Percentiles rank a stretch among this genome's conserved stretches.
Conservation (phyloP, 345 rosid genomes). For the Camelina sativa region DNA sequence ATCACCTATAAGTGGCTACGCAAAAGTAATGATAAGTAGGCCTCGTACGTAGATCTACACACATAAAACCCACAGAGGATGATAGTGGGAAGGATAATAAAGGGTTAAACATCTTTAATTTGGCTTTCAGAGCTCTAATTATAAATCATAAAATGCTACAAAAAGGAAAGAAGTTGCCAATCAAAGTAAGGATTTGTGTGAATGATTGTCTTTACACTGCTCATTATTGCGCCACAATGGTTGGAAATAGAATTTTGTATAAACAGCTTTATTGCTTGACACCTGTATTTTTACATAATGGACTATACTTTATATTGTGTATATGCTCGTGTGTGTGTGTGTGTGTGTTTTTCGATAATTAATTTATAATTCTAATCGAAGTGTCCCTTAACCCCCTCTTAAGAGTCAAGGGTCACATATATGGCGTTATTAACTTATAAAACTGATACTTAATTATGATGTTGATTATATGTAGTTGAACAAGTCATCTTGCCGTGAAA, state of each 20-base stretch:
- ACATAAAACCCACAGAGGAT: slow-evolving; percentile 14
- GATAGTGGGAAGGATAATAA: slow-evolving; percentile 47
- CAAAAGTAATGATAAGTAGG: slow-evolving; percentile 37
- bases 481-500: slow-evolving; percentile 28
- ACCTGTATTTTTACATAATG: slow-evolving; percentile 48
- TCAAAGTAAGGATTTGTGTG: slow-evolving; percentile 53
- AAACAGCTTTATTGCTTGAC: slow-evolving; percentile 54
- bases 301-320: slow-evolving; percentile 20
- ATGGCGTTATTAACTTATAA: neutral
- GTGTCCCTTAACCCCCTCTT: slow-evolving; percentile 32
- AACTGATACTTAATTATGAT: neutral
- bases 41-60: slow-evolving; percentile 41
- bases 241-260: slow-evolving; percentile 45
- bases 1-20: slow-evolving; percentile 19
- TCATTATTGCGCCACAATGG: slow-evolving; percentile 42
- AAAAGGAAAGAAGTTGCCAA: slow-evolving; percentile 49
- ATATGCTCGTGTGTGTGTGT: slow-evolving; percentile 35
- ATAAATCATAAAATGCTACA: slow-evolving; percentile 20
- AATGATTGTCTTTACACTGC: slow-evolving; percentile 51
- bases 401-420: slow-evolving; percentile 40
- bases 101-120: slow-evolving; percentile 8
- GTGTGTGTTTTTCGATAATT: neutral
- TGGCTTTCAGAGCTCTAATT: slow-evolving; percentile 9
- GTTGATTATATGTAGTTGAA: slow-evolving; percentile 15
- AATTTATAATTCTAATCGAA: slow-evolving; percentile 1